These are phyloP conservation scores for Allium cepa DNA, from an alignment of 106 monocot genomes.

Conservation along the genomic window DNA sequence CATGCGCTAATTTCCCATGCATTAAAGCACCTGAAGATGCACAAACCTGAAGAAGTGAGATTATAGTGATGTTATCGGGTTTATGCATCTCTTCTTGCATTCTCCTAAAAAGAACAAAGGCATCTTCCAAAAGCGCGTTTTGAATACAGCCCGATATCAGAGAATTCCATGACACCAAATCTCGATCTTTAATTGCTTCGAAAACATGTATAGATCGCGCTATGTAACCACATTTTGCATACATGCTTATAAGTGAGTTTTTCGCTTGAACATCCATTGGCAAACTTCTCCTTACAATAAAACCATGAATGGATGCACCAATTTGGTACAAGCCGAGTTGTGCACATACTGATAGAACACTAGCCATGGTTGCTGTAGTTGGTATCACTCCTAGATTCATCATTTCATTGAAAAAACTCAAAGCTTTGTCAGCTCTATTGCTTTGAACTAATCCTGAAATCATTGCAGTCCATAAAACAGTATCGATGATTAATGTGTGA, in stretches of 20 bases:
- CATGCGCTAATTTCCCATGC: slow-evolving; percentile 41
- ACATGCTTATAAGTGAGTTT: slow-evolving; percentile 62
- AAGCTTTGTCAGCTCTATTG: slow-evolving; percentile 31
- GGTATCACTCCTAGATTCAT: slow-evolving; percentile 24
- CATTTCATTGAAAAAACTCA: slow-evolving; percentile 41
- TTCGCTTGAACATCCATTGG: slow-evolving; percentile 22
- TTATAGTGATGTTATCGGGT: slow-evolving; percentile 49
- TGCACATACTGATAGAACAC: slow-evolving; percentile 46
- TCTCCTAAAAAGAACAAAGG: slow-evolving; percentile 26
- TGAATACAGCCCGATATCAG: slow-evolving; percentile 42
- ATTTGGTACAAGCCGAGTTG: slow-evolving; percentile 21
- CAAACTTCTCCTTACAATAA: slow-evolving; percentile 23
- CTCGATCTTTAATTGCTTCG: slow-evolving; percentile 25
- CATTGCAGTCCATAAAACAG: slow-evolving; percentile 54
- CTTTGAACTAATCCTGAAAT: slow-evolving; percentile 61
- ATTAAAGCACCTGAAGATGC: slow-evolving; percentile 36
- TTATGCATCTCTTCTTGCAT: slow-evolving; percentile 20
- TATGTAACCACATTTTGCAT: slow-evolving; percentile 46
- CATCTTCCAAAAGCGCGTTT: slow-evolving; percentile 28
- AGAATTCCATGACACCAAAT: slow-evolving; percentile 74
- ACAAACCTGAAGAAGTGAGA: slow-evolving; percentile 50
- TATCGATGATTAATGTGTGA: slow-evolving; percentile 21
- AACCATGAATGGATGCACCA: slow-evolving; percentile 64
- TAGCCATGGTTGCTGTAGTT: slow-evolving; percentile 27
- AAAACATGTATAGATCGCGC: slow-evolving; percentile 24